Evolutionary conservation across 192 early-diverging fungal genomes (phyloP).

Genomic region (Mortierella antarctica): DNA sequence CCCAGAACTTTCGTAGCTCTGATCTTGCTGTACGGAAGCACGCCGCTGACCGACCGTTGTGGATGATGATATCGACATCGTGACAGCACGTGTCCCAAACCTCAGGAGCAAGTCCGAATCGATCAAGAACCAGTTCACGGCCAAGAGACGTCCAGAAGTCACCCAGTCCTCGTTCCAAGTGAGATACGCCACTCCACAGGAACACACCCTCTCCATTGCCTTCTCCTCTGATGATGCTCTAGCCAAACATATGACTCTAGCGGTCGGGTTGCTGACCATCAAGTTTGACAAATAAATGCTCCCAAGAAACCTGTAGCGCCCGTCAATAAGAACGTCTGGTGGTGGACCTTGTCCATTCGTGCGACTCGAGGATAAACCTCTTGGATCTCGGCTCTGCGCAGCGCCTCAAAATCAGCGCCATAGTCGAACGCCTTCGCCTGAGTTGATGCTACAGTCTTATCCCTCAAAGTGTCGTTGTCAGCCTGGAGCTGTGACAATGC

Average conservation of each 20-base stretch:
- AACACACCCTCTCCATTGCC: constrained; percentile 78
- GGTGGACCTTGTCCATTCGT: constrained; percentile 25
- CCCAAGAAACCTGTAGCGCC: constrained; percentile 97
- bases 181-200: constrained; percentile 80
- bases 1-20: constrained; percentile 92
- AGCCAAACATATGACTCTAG: constrained; percentile 83
- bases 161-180: constrained; percentile 85
- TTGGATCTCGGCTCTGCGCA: constrained; percentile 55
- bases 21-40: constrained; percentile 96
- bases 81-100: constrained; percentile 78
- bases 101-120: constrained; percentile 75
- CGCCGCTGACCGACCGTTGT: constrained; percentile 99
- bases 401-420: constrained; percentile 81
- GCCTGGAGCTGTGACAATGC: no score
- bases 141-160: constrained; percentile 67
- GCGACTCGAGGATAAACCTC: constrained; percentile 59
- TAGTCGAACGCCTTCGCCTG: constrained; percentile 75
- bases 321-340: constrained; percentile 84
- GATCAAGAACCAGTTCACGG: constrained; percentile 83
- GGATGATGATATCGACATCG: constrained; percentile 84
- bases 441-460: constrained; percentile 69
- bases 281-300: constrained; percentile 88
- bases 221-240: constrained; percentile 73
- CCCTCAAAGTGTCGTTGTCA: background rate
- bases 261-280: constrained; percentile 68